Base-by-base conservation (phyloP, 2,329 filamentous ascomycete genomes). In the Purpureocillium takamizusanense region DNA sequence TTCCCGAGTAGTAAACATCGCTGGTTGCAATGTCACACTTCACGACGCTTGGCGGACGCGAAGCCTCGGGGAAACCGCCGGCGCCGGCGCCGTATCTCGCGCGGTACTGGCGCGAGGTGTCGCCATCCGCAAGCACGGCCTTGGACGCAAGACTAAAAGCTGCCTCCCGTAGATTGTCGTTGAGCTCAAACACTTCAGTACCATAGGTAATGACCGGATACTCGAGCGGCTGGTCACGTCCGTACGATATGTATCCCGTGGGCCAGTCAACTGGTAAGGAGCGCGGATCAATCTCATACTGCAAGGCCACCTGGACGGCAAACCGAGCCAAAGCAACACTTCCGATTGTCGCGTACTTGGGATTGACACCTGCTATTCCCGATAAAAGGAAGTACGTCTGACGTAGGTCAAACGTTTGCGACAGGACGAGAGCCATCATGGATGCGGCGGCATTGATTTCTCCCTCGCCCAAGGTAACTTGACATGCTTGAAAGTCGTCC, bases 371-470 rank as follows among this genome's bases (percentile, higher is more conserved):
- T 2, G 78, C 83, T 44, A 89, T 87, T 3, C 83, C 84, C 1
- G 72, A 76, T 23, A 85, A 57, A 41, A 88, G 58, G 58, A 86
- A 86, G 61, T 88, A 88, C 1, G 83, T 82, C 35, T 66, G 57
- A 2, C 62, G 69, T 11, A 88, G 67, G 57, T 87, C 70, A 55
- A 88, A 86, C 10, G 62, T 52, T 2, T 64, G 54, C 0, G 76
- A 82, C 12, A 80, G 67, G n/a, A 74, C 63, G 9, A 87, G 65
- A 0, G 83, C 74, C 34, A 70, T 70, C 43, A 84, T 70, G 0
- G 79, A 79, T 7, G 72, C 61, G 0, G 84, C 84, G 0, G 84
- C 81, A 53, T 88, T 89, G 63, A 88, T 85, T 59, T 86, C 82
- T 9, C 70, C 68, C 55, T 82, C 79, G 40, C 82, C 82, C 2